These are phyloP conservation scores for Hymenoscyphus fructigenus DNA, from an alignment of 2,329 filamentous ascomycete species.

Conservation along the genomic window DNA sequence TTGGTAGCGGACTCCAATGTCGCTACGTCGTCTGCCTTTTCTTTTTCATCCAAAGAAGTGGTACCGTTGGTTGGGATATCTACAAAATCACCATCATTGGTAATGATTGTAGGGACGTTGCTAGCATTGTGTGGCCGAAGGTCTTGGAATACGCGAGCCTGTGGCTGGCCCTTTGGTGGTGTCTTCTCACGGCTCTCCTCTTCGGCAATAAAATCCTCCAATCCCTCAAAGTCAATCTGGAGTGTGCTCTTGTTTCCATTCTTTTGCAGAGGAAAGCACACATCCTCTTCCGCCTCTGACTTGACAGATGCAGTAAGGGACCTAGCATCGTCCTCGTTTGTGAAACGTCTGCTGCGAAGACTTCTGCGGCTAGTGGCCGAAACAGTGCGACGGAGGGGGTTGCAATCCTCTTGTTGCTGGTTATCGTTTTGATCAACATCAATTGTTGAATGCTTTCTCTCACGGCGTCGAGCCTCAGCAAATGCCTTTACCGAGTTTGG, in stretches of 20 bases:
- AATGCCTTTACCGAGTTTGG: slow-evolving; percentile 98
- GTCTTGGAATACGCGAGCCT: slow-evolving; percentile 35
- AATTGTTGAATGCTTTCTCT: slow-evolving; percentile 63
- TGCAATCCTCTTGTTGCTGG: slow-evolving; percentile 66
- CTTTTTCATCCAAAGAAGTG: slow-evolving; percentile 50
- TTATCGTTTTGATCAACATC: slow-evolving; percentile 84
- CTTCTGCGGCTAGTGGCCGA: slow-evolving; percentile 66
- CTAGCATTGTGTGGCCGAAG: slow-evolving; percentile 29
- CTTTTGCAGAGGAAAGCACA: slow-evolving; percentile 76
- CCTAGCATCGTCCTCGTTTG: slow-evolving; percentile 60
- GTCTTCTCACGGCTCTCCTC: slow-evolving; percentile 49
- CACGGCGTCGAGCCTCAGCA: slow-evolving; percentile 82
- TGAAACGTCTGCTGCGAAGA: slow-evolving; percentile 57
- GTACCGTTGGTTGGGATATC: slow-evolving; percentile 49
- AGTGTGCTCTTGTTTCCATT: slow-evolving; percentile 73
- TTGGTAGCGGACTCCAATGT: slow-evolving; percentile 16
- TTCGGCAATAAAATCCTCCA: slow-evolving; percentile 85
- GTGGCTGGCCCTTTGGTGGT: slow-evolving; percentile 33
- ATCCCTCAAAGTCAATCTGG: slow-evolving; percentile 86
- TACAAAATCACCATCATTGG: slow-evolving; percentile 57
- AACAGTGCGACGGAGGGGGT: slow-evolving; percentile 63
- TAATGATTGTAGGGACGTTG: slow-evolving; percentile 33
- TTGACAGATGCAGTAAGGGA: slow-evolving; percentile 64
- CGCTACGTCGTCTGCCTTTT: slow-evolving; percentile 30
- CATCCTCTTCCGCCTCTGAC: slow-evolving; percentile 74